phyloP scores from a whole-genome alignment of 2,329 filamentous ascomycete species.

The Aspergillus arachidicola region DNA sequence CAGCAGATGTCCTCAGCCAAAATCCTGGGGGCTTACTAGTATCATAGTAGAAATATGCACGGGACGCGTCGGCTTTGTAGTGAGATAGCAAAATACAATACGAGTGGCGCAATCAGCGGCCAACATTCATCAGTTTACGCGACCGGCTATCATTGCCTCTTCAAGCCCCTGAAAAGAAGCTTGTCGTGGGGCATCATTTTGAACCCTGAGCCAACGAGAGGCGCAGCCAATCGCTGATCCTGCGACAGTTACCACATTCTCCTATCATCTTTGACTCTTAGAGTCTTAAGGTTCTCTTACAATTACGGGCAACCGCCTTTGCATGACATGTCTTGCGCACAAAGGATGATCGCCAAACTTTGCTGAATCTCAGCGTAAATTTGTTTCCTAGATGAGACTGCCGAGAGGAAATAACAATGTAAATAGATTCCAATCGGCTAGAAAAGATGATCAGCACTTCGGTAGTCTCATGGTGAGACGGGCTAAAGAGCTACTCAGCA shows the following conservation, averaged over 20 bases:
- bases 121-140: neutral
- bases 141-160: neutral
- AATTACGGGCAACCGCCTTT: neutral
- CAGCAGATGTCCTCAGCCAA: neutral
- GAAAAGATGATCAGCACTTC: neutral
- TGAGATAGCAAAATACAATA: neutral
- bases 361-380: neutral
- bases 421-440: neutral
- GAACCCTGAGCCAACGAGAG: neutral
- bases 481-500: neutral
- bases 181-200: slow-evolving; percentile 1
- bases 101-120: neutral
- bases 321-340: neutral
- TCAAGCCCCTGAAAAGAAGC: neutral
- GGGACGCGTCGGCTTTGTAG: neutral
- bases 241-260: neutral
- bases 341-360: too few relatives aligned
- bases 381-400: neutral
- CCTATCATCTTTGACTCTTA: neutral
- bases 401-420: neutral
- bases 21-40: neutral
- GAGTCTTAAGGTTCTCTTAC: neutral
- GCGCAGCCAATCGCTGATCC: neutral
- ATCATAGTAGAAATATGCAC: too few relatives aligned
- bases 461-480: neutral